These are phyloP conservation scores for Quercus lobata DNA, from an alignment of 331 rosid species.

Conservation along the genomic window DNA sequence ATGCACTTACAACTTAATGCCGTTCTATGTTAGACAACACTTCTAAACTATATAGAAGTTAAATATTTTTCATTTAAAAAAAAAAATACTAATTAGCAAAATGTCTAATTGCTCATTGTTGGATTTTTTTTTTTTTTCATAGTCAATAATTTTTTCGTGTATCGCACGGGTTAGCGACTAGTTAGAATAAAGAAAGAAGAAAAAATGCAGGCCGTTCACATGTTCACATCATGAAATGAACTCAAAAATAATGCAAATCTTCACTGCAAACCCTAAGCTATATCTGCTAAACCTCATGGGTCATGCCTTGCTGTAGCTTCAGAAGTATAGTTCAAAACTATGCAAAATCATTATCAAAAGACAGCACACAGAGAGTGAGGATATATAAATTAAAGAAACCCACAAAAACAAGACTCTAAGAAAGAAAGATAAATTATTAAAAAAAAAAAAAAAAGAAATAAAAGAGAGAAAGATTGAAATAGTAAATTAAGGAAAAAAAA, in stretches of 20 bases:
- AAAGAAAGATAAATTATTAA: background rate
- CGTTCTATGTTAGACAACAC: no score
- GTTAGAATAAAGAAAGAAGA: background rate
- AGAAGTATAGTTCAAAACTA: background rate
- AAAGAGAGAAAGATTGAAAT: background rate
- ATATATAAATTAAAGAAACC: background rate
- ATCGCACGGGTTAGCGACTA: no score
- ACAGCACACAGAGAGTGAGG: background rate
- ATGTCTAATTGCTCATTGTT: no score
- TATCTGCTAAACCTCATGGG: background rate
- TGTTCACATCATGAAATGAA: constrained; percentile 18
- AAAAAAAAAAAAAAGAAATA: no score
- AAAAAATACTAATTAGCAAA: no score
- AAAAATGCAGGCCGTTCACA: constrained; percentile 5
- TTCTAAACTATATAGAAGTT: no score
- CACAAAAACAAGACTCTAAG: background rate
- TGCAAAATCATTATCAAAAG: background rate
- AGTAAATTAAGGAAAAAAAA: background rate
- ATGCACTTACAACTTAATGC: no score
- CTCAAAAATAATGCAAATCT: background rate
- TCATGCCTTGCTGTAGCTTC: background rate
- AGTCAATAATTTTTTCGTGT: no score
- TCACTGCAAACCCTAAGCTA: background rate
- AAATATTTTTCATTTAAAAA: no score
- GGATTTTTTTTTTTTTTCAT: no score